Conservation (phyloP, 352 stramenopile species). For the Phytophthora constricta region DNA sequence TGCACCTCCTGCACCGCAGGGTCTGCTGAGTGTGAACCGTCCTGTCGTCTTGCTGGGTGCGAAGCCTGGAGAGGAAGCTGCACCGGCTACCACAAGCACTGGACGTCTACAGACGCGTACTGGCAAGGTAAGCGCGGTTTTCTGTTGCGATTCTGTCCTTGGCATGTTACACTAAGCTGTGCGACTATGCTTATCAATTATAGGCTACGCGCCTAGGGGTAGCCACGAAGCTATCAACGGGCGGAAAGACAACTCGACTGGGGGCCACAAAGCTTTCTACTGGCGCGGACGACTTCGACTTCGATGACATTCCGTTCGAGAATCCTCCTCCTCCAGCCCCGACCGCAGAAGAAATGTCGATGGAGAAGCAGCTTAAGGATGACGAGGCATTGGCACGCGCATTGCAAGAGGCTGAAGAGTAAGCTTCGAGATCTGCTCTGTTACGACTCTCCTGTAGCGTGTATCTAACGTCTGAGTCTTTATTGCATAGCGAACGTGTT, state of each 20-base stretch:
- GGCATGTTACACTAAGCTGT: conserved; percentile 1
- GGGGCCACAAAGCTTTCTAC: conserved; percentile 82
- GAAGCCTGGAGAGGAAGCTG: conserved; percentile 50
- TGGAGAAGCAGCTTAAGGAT: conserved; percentile 87
- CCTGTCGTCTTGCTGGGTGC: conserved; percentile 74
- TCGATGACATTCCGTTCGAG: conserved; percentile 90
- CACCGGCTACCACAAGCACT: conserved; percentile 44
- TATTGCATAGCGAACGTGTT: conserved; percentile 36
- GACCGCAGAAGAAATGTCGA: conserved; percentile 32
- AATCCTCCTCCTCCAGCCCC: conserved; percentile 68
- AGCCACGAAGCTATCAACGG: conserved; percentile 43
- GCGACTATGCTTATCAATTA: background rate
- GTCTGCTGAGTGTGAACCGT: conserved; percentile 63
- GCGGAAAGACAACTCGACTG: conserved; percentile 57
- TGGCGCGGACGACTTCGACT: conserved; percentile 80
- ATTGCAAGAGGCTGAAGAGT: conserved; percentile 84
- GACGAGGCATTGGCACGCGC: conserved; percentile 85
- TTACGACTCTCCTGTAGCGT: background rate
- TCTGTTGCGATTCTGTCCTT: background rate
- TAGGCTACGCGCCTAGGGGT: conserved; percentile 36
- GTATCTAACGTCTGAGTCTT: background rate
- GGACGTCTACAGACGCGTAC: conserved; percentile 62
- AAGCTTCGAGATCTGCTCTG: conserved; percentile 19
- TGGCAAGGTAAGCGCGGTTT: conserved; percentile 48
- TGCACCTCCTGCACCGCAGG: conserved; percentile 33